These are phyloP conservation scores for Pythium graminicola DNA, from an alignment of 352 stramenopile genomes.

Conservation along the genomic window DNA sequence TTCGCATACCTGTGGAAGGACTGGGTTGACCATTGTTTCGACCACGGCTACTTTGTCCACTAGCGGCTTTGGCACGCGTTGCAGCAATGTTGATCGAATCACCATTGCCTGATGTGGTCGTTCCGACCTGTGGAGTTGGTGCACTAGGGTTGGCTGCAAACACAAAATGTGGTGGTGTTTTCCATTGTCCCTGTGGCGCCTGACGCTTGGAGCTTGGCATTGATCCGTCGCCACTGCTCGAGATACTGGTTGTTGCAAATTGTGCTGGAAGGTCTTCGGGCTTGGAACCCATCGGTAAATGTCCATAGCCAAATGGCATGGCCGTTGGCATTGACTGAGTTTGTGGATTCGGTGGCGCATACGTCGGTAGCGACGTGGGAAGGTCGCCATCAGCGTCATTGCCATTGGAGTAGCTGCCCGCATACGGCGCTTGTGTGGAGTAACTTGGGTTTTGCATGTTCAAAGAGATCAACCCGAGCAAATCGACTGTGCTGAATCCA, in stretches of 20 bases:
- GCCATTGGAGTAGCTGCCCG: conserved; percentile 12
- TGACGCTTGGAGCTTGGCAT: conserved; percentile 37
- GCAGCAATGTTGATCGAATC: background rate
- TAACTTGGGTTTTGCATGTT: conserved; percentile 23
- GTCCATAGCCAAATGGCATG: conserved; percentile 27
- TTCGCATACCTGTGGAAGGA: conserved; percentile 50
- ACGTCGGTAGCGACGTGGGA: conserved; percentile 67
- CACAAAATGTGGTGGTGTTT: conserved; percentile 50
- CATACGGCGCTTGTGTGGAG: conserved; percentile 9
- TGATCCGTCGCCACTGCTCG: conserved; percentile 7
- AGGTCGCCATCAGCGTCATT: conserved; percentile 47
- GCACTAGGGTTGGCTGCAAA: conserved; percentile 29
- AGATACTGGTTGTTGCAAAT: conserved; percentile 25
- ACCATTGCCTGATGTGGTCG: background rate
- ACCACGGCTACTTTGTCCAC: background rate
- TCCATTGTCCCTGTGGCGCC: conserved; percentile 53
- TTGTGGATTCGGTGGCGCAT: conserved; percentile 46
- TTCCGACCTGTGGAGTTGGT: conserved; percentile 12
- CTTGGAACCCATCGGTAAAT: conserved; percentile 20
- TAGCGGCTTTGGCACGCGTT: conserved; percentile 1
- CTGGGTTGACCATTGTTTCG: conserved; percentile 25
- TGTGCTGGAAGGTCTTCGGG: conserved; percentile 23
- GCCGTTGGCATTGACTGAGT: conserved; percentile 21
- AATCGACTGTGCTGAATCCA: background rate
- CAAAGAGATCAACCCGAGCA: background rate